Conservation (phyloP, 305 asterid species). For the Fraxinus dipetala region DNA sequence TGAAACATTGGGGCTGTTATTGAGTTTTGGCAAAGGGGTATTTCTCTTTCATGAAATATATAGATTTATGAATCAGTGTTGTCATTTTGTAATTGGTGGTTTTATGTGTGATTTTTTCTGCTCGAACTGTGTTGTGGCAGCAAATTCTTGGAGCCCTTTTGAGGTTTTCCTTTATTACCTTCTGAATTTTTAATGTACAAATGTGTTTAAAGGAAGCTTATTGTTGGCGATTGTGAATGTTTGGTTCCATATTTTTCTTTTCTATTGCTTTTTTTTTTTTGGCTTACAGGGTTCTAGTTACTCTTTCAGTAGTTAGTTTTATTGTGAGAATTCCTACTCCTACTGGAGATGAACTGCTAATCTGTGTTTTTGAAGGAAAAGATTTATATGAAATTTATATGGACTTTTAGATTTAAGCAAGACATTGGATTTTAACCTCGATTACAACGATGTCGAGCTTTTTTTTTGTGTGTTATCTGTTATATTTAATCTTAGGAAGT, state of each 20-base stretch:
- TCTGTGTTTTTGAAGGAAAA: slow-evolving; percentile 6
- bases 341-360: neutral
- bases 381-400: neutral
- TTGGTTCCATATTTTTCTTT: neutral
- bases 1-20: slow-evolving; percentile 9
- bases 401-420: slow-evolving; percentile 4
- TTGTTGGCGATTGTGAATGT: neutral
- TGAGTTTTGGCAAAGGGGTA: neutral
- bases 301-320: neutral
- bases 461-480: neutral
- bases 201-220: neutral
- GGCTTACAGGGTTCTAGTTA: neutral
- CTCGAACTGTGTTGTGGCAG: neutral
- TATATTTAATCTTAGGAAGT: neutral
- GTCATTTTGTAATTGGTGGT: slow-evolving; percentile 5
- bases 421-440: neutral
- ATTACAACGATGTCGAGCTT: neutral
- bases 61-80: slow-evolving; percentile 11
- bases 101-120: neutral
- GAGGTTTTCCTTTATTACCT: slow-evolving; percentile 7
- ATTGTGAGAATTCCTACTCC: neutral
- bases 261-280: neutral
- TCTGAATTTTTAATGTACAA: slow-evolving; percentile 14
- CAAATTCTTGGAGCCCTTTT: neutral
- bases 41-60: too few relatives aligned